Conservation (phyloP, 371 early-diverging fungal species). For the Lichtheimia ramosa region DNA sequence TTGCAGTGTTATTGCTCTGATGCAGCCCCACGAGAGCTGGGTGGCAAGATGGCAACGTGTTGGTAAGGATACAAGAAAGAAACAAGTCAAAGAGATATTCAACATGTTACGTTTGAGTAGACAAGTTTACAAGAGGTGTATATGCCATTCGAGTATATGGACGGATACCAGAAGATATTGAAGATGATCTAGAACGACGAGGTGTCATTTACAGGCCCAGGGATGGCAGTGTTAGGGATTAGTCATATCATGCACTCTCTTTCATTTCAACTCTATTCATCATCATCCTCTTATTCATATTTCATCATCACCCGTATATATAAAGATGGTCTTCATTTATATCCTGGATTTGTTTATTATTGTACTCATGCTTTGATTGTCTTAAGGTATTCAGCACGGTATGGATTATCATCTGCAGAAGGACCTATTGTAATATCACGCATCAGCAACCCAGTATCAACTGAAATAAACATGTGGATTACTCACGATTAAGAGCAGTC, state of each 20-base stretch:
- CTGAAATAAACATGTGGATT: not conserved
- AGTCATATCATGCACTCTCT: not conserved
- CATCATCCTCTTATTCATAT: not conserved
- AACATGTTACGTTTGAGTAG: conserved; percentile 25
- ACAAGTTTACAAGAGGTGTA: conserved; percentile 80
- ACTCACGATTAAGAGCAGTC: conserved; percentile 90
- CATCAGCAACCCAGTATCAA: too few relatives aligned
- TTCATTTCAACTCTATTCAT: not conserved
- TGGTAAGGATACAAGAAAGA: conserved; percentile 30
- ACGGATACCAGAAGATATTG: conserved; percentile 85
- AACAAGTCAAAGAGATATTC: too few relatives aligned
- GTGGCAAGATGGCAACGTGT: conserved; percentile 87
- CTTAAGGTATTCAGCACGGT: conserved; percentile 36
- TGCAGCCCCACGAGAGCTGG: conserved; percentile 85
- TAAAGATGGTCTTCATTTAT: too few relatives aligned
- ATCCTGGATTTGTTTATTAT: not conserved
- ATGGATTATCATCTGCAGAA: conserved; percentile 36
- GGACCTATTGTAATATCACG: conserved; percentile 31
- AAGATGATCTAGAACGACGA: conserved; percentile 73
- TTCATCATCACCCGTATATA: too few relatives aligned
- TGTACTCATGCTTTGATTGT: conserved; percentile 20
- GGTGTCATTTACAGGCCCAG: conserved; percentile 86
- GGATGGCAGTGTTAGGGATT: conserved; percentile 65
- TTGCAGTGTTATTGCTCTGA: conserved; percentile 70
- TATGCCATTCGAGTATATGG: conserved; percentile 93